Evolutionary conservation across 2,329 filamentous ascomycete genomes (phyloP).

Genomic region (Xylariaceae sp.): DNA sequence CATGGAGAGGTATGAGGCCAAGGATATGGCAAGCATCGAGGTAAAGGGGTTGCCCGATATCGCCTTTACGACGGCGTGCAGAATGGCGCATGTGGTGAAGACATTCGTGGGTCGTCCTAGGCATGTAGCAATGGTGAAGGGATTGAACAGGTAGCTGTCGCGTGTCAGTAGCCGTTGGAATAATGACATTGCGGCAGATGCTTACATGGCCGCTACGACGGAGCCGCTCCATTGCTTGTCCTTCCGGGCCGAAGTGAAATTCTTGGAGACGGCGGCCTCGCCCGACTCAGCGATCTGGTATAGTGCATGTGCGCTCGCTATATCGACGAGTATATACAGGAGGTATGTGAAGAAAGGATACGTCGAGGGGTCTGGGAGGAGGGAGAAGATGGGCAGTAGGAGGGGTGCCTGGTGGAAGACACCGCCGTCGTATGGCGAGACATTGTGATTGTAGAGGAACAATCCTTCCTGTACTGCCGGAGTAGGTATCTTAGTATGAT

Average conservation of each 20-base stretch:
- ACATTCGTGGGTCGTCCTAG: slow-evolving; percentile 84
- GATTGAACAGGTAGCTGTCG: slow-evolving; percentile 83
- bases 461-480: slow-evolving; percentile 85
- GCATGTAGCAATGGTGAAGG: slow-evolving; percentile 88
- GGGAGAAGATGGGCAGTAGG: slow-evolving; percentile 84
- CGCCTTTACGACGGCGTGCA: slow-evolving; percentile 79
- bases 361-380: slow-evolving; percentile 68
- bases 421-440: slow-evolving; percentile 95
- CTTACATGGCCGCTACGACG: slow-evolving; percentile 74
- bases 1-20: slow-evolving; percentile 88
- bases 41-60: slow-evolving; percentile 70
- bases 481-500: slow-evolving; percentile 2
- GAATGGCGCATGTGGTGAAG: slow-evolving; percentile 84
- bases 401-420: slow-evolving; percentile 81
- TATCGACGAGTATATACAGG: slow-evolving; percentile 77
- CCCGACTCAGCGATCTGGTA: slow-evolving; percentile 77
- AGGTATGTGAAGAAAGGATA: slow-evolving; percentile 74
- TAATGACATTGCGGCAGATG: neutral
- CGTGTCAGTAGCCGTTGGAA: slow-evolving; percentile 8
- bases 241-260: slow-evolving; percentile 77
- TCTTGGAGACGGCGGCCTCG: slow-evolving; percentile 68
- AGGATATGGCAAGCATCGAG: slow-evolving; percentile 78
- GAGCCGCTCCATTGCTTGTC: slow-evolving; percentile 71
- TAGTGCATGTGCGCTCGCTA: slow-evolving; percentile 78
- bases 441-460: slow-evolving; percentile 93